Base-by-base conservation (phyloP, 2,329 filamentous ascomycete species). In the Venturia carpophila region DNA sequence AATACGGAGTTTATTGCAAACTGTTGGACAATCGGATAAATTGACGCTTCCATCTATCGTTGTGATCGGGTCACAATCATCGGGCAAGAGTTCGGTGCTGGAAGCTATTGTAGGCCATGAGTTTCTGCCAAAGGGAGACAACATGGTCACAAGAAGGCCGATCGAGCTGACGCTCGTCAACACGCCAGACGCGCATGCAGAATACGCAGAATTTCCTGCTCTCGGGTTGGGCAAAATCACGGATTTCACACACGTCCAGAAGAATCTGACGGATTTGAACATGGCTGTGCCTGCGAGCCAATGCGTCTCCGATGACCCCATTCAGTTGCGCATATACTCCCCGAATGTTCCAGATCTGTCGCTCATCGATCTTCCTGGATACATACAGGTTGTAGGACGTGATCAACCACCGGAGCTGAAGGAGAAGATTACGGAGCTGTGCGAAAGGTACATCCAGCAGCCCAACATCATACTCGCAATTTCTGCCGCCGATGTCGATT, bases 1-100 rank as follows among this genome's bases (percentile, higher is more conserved):
- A 79, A 97, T 99, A 66, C 84, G 95, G 69, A 92, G 88, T 69
- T 91, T 99, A 65, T 82, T 99, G 30, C 90, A 95, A 72, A 91
- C 88, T 34, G 90, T 99, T 60, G 95, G 92, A 42, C 93, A 99
- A 79, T 95, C 92, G 0, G 91, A 89, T 69, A 86, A 90, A 3
- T 80, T 99, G 68, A 93, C 90, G 0, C 79, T 99, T 27, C 94
- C 94, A 0, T 97, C 95, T 0, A 99, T 99, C 66, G 94, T 99
- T n/a, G 94, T 99, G 45, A 97, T 99, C 70, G 94, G 94, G 30
- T 99, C 94, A 1, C 94, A 99, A 74, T 99, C 94, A 0, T 97
- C 94, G 0, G 94, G 94, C 49, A 99, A 99, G 79, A 97, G 93
- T 73, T 99, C 94, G 0, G 94, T 99, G 1, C 76, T 99, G 60